These are phyloP conservation scores for Globisporangium irregulare DNA, from an alignment of 352 stramenopile genomes.

Conservation along the genomic window DNA sequence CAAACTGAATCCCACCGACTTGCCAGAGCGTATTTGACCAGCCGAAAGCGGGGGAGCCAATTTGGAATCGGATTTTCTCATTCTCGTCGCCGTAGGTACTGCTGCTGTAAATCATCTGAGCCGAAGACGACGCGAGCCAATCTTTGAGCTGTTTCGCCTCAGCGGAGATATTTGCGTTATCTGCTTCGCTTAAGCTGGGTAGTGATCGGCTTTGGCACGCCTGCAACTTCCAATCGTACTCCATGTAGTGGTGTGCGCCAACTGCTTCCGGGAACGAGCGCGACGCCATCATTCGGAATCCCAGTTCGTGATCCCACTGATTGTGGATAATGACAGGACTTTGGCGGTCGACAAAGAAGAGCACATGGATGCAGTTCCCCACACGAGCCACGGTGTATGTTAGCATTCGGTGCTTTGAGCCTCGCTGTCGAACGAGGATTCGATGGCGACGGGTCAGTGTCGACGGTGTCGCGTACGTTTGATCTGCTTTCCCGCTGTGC, in stretches of 20 bases:
- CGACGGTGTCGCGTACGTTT: conserved; percentile 41
- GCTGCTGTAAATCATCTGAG: conserved; percentile 7
- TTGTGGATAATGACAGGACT: conserved; percentile 67
- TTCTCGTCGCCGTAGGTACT: conserved; percentile 7
- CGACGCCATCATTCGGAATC: conserved; percentile 45
- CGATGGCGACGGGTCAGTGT: conserved; percentile 47
- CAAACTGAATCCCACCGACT: conserved; percentile 82
- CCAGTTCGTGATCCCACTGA: conserved; percentile 47
- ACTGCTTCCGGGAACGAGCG: conserved; percentile 50
- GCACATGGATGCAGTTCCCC: conserved; percentile 45
- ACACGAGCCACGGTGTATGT: conserved; percentile 65
- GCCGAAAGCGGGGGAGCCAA: conserved; percentile 51
- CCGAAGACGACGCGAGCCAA: conserved; percentile 37
- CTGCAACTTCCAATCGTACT: conserved; percentile 74
- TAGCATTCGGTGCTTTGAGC: conserved; percentile 56
- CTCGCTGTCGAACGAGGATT: conserved; percentile 51
- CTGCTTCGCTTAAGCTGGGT: not conserved
- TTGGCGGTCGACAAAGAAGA: conserved; percentile 71
- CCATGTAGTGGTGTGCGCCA: conserved; percentile 51
- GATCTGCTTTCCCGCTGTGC: conserved; percentile 12
- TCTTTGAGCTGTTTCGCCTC: conserved; percentile 14
- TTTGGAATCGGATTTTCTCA: conserved; percentile 56
- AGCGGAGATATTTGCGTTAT: not conserved
- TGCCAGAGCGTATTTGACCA: conserved; percentile 85
- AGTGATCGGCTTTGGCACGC: conserved; percentile 13